These are phyloP conservation scores for Geotrichum bryndzae DNA, from an alignment of 1,139 yeast species.

Conservation along the genomic window DNA sequence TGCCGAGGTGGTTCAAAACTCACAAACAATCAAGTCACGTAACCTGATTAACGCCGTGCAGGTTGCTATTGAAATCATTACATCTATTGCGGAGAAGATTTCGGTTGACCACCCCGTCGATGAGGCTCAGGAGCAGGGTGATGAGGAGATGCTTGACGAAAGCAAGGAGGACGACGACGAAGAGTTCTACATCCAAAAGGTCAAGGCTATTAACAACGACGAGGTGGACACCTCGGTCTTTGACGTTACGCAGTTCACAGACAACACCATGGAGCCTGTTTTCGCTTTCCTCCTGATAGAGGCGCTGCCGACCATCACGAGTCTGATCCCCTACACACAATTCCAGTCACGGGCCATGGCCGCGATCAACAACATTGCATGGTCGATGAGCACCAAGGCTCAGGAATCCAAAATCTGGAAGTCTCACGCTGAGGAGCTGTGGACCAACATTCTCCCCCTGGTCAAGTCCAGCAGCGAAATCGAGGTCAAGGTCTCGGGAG, in stretches of 20 bases:
- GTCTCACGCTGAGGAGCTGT: constrained; percentile 27
- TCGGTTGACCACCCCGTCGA: constrained; percentile 31
- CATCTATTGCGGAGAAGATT: constrained; percentile 64
- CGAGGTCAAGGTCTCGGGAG: constrained; percentile 43
- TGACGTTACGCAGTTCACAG: constrained; percentile 1
- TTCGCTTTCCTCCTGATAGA: background rate
- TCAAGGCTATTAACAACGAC: constrained; percentile 1
- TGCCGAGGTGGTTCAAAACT: constrained; percentile 36
- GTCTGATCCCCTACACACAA: constrained; percentile 3
- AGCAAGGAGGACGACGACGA: constrained; percentile 17
- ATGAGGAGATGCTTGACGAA: constrained; percentile 15
- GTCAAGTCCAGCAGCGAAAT: constrained; percentile 28
- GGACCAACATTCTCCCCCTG: constrained; percentile 25
- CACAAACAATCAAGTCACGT: constrained; percentile 34
- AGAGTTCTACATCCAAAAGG: constrained; percentile 9
- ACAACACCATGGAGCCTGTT: constrained; percentile 4
- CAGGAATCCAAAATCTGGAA: constrained; percentile 25
- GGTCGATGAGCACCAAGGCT: constrained; percentile 30
- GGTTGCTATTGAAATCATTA: constrained; percentile 62
- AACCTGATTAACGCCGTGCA: constrained; percentile 57
- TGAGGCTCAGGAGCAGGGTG: constrained; percentile 18
- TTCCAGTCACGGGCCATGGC: constrained; percentile 48
- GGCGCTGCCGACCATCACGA: constrained; percentile 2
- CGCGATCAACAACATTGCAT: constrained; percentile 56
- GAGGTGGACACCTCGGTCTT: constrained; percentile 12